A percentile compares a stretch with the other conserved stretches of the same genome.
phyloP scores from a whole-genome alignment of 768 basidiomycete species.

The Grammothele lineata region DNA sequence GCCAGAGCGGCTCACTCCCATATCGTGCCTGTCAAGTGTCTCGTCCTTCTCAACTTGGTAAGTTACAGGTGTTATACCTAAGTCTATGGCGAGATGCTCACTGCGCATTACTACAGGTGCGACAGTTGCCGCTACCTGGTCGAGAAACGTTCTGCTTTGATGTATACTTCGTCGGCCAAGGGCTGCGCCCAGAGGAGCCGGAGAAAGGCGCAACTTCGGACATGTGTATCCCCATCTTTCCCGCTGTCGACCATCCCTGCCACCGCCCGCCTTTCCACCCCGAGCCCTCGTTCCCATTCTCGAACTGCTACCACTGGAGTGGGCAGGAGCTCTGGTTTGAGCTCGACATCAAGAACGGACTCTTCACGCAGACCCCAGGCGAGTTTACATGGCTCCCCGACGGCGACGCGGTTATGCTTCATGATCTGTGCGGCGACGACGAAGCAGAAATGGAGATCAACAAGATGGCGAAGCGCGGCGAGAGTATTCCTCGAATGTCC shows the following conservation, averaged over 20 bases:
- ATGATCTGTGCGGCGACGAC: no score
- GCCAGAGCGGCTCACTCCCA: neutral
- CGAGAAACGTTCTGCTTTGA: neutral
- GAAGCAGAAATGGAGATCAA: no score
- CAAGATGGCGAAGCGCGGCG: no score
- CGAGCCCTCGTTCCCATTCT: neutral
- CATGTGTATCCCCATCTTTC: conserved; percentile 20
- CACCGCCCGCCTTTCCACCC: neutral
- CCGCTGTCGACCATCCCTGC: neutral
- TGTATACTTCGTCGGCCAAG: neutral
- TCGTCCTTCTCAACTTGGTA: neutral
- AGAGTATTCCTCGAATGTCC: no score
- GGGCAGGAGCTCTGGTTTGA: no score
- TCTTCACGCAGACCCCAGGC: no score
- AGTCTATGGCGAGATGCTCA: neutral
- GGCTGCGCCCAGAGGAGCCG: neutral
- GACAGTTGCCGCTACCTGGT: neutral
- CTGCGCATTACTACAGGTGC: neutral
- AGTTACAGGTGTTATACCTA: neutral
- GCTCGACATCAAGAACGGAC: no score
- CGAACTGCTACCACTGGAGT: conserved; percentile 4
- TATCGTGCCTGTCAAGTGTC: neutral
- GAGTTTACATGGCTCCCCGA: no score
- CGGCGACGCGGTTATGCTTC: no score
- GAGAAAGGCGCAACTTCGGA: neutral